A percentile compares a stretch with the other conserved stretches of the same genome.
Evolutionary conservation across 495 filamentous ascomycete species (phyloP).

Genomic region (Lepidopterella palustris): DNA sequence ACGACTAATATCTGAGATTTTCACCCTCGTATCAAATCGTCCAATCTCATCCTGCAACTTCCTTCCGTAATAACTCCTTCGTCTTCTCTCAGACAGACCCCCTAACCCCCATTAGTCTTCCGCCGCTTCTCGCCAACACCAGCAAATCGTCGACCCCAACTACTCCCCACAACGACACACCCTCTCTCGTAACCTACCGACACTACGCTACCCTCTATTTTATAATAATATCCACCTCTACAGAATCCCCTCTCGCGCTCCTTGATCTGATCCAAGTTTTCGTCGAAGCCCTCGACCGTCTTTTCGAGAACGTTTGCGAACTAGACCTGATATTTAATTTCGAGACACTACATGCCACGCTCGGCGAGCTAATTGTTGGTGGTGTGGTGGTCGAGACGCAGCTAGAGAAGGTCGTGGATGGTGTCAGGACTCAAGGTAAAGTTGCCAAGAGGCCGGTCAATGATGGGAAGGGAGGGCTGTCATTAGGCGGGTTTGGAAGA

Average conservation of each 20-base stretch:
- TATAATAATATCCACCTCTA: constrained; percentile 95
- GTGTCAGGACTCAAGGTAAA: constrained; percentile 71
- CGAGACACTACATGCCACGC: constrained; percentile 85
- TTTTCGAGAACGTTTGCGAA: constrained; percentile 98
- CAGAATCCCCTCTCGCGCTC: constrained; percentile 89
- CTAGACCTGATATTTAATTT: constrained; percentile 98
- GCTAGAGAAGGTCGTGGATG: constrained; percentile 77
- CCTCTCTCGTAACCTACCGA: constrained; percentile 94
- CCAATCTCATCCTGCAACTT: constrained; percentile 91
- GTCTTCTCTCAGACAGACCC: constrained; percentile 9
- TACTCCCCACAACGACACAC: constrained; percentile 68
- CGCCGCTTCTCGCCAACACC: constrained; percentile 58
- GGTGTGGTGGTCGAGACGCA: constrained; percentile 94
- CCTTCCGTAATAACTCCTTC: constrained; percentile 52
- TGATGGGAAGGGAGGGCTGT: constrained; percentile 38
- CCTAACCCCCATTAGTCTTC: constrained; percentile 48
- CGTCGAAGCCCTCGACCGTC: constrained; percentile 85
- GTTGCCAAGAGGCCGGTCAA: constrained; percentile 59
- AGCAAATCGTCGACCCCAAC: constrained; percentile 44
- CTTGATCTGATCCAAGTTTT: constrained; percentile 98
- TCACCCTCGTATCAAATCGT: constrained; percentile 88
- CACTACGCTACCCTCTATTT: constrained; percentile 98
- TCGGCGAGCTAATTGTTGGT: constrained; percentile 93
- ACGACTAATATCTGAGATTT: constrained; percentile 93
- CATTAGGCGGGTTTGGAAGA: constrained; percentile 37